These are phyloP conservation scores for Pseudopediastrum boryanum DNA, from an alignment of 139 green algal genomes.

Conservation along the genomic window DNA sequence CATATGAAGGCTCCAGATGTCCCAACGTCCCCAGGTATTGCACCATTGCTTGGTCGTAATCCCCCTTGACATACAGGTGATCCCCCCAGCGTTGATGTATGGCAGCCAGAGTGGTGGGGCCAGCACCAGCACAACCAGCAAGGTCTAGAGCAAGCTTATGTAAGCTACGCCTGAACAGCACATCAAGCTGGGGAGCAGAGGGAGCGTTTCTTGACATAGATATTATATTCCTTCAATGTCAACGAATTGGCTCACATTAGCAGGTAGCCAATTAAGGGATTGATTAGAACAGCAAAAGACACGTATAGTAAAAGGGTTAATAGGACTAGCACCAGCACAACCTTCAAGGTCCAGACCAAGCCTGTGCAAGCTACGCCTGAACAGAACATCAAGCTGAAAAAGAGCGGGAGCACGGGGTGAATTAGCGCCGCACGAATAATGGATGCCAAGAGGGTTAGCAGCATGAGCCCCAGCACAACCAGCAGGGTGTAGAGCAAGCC, in stretches of 20 bases:
- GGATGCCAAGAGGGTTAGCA: slow-evolving; percentile 61
- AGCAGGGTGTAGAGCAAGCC: slow-evolving; percentile 77
- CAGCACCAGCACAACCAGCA: slow-evolving; percentile 54
- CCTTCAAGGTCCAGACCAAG: too few relatives aligned
- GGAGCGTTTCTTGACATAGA: too few relatives aligned
- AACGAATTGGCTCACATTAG: too few relatives aligned
- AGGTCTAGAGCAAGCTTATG: slow-evolving; percentile 81
- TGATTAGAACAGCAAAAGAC: too few relatives aligned
- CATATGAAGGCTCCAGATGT: slow-evolving; percentile 91
- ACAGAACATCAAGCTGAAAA: too few relatives aligned
- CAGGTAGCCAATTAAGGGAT: too few relatives aligned
- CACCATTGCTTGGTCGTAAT: slow-evolving; percentile 92
- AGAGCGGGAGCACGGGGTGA: too few relatives aligned
- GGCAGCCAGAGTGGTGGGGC: slow-evolving; percentile 53
- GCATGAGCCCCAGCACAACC: slow-evolving; percentile 54
- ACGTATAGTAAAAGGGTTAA: too few relatives aligned
- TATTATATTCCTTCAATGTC: too few relatives aligned
- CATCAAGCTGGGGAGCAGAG: slow-evolving; percentile 64
- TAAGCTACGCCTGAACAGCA: slow-evolving; percentile 68
- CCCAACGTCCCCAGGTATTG: slow-evolving; percentile 84
- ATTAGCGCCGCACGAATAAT: slow-evolving; percentile 75
- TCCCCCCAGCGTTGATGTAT: slow-evolving; percentile 76
- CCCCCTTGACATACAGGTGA: slow-evolving; percentile 87
- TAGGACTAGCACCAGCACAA: too few relatives aligned
- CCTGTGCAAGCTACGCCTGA: too few relatives aligned